Base-by-base conservation (phyloP, 805 yeast species). In the Jamesozyma piceae region DNA sequence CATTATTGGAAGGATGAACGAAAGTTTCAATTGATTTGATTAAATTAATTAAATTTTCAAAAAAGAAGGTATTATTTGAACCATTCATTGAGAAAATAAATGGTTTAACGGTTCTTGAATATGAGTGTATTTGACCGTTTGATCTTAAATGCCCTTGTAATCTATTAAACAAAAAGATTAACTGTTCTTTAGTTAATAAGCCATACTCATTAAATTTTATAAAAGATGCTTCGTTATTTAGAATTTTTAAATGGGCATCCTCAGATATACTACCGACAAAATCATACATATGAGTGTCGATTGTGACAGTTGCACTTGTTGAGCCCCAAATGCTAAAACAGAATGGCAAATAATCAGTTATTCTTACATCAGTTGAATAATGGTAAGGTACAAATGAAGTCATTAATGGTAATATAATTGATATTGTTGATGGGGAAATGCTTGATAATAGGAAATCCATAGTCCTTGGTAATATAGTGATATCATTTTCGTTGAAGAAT, bases 1-100 rank as follows among this genome's bases (percentile, higher is more conserved):
- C 97, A 14, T 71, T 62, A 59, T 89, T 89, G 0, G 97, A 88
- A 8, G 98, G 98, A 61, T 92, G 97, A 5, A 79, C 80, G 62
- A 81, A 85, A 21, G 95, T 84, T 48, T 77, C 80, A 8, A 88
- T 67, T 0, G 95, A 77, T 42, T 77, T 77, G 15, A 82, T 51
- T 20, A 84, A 65, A 0, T 77, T 70, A 22, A 67, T 65, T 5
- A 90, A 55, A 39, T 72, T 66, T 19, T 70, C 74, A 50, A 81
- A 57, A 20, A 78, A 68, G 26, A 60, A 68, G 2, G 59, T 71
- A n/a, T 70, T 66, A 34, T 58, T 50, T 3, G 69, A 62, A 0
- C 84, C 81, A 18, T 72, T 71, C 3, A 89, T 60, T 0, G 90
- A 80, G 55, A 72, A 78, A 1, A 84, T 70, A 8, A 63, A 50